Evolutionary conservation across 2,329 filamentous ascomycete species (phyloP).

Genomic region (Fusarium sororula): DNA sequence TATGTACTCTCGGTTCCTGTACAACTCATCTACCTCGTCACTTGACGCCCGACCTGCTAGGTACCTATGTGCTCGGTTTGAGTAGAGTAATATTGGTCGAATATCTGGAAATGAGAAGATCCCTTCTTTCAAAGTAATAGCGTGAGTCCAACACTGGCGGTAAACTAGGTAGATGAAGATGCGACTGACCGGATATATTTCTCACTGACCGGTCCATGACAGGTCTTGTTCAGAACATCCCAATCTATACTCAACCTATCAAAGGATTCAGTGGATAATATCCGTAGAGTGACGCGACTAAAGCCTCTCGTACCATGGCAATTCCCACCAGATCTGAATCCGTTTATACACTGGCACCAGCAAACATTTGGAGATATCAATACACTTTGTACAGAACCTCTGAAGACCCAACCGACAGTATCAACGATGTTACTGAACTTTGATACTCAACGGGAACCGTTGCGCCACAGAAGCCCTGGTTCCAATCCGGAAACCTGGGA

Average conservation of each 20-base stretch:
- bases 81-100: neutral
- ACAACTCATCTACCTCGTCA: neutral
- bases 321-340: neutral
- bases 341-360: neutral
- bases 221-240: neutral
- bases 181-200: neutral
- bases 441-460: neutral
- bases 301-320: neutral
- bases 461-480: neutral
- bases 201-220: neutral
- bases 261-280: neutral
- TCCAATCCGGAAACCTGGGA: neutral
- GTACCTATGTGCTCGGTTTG: neutral
- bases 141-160: too few species aligned
- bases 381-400: neutral
- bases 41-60: neutral
- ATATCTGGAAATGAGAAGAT: neutral
- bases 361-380: neutral
- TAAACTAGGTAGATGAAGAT: neutral
- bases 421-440: neutral
- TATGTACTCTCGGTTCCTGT: neutral
- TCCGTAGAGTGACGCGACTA: conserved; percentile 2
- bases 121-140: neutral
- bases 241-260: neutral
- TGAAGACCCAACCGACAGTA: neutral